Evolutionary conservation across 169 alveolate genomes (phyloP), one percentile per base, ranked within the genome.

Genomic region (Cyclospora cayetanensis): DNA sequence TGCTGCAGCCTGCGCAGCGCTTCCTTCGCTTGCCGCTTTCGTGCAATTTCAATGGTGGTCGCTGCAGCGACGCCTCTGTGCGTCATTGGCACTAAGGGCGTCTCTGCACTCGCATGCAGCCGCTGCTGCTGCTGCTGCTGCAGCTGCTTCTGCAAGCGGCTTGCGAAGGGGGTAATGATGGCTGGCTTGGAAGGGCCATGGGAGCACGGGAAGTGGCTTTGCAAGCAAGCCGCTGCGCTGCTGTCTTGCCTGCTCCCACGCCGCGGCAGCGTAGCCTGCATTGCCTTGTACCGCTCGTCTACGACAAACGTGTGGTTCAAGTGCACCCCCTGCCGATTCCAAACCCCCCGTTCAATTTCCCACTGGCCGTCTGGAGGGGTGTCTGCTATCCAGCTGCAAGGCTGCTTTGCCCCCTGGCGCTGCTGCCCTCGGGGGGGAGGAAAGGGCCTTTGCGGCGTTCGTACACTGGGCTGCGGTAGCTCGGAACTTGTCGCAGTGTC

Each of bases 1-100:
- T 79, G 89, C 89, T 50, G 89, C 55, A 34, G 89, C 39, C 89
- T 79, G 34, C 89, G 72, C 37, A 20, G 27, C 22, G 46, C 89
- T 4, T 79, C 89, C 11, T 43, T 79, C 35, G 89, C 89, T 39
- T 79, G 89, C 35, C 89, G 46, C 66, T 35, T 79, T 35, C 50
- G 46, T 70, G 72, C 89, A 2, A 79, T 34, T 72, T 79, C 76
- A 39, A 79, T 79, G 15, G 89, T 79, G 52, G 74, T 79, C 39
- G 89, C 89, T 79, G 89, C 89, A 34, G 89, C 89, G n/a, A 79
- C 89, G 18, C 89, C 89, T 35, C 89, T 79, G 50, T 79, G 27
- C 52, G 89, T 79, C 50, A 79, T 60, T 0, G 89, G 89, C 89
- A 79, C 68, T 31, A 79, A 70, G n/a, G n/a, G n/a, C n/a, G n/a